A percentile compares a stretch with the other conserved stretches of the same genome.
Conservation (phyloP, 1,139 yeast species). For the Zhuliangozyma blackwelliae region DNA sequence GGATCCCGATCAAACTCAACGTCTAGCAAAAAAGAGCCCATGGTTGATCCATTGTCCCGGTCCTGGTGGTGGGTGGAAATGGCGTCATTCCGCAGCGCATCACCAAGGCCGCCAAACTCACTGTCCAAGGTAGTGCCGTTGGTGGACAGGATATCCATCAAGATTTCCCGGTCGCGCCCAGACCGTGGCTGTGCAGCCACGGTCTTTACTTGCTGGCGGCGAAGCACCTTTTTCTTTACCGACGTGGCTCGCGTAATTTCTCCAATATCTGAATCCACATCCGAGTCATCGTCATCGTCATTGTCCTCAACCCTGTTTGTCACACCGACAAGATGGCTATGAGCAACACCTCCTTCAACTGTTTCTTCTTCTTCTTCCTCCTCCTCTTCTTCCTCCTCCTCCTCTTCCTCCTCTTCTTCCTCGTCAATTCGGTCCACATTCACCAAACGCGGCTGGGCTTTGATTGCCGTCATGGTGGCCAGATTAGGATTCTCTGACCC, state of each 20-base stretch:
- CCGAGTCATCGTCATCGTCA: constrained; percentile 30
- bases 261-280: constrained; percentile 46
- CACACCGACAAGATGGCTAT: not conserved
- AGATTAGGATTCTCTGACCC: not conserved
- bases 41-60: constrained; percentile 9
- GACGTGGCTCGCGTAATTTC: constrained; percentile 45
- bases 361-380: constrained; percentile 6
- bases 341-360: constrained; percentile 24
- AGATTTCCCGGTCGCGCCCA: constrained; percentile 13
- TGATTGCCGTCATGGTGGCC: constrained; percentile 60
- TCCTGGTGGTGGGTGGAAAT: constrained; percentile 6
- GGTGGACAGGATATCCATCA: constrained; percentile 8
- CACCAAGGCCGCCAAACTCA: too few relatives aligned
- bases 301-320: not conserved
- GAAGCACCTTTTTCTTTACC: constrained; percentile 15
- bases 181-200: too few relatives aligned
- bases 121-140: too few relatives aligned
- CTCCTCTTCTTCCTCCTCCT: constrained; percentile 17
- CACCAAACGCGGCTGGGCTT: constrained; percentile 65
- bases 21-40: constrained; percentile 34
- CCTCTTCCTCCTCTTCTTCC: constrained; percentile 43
- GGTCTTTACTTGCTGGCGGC: not conserved
- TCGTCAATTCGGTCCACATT: constrained; percentile 51
- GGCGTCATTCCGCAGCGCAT: not conserved
- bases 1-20: constrained; percentile 27